phyloP scores from a whole-genome alignment of 208 protist species.

The Endotrypanum monterogeii region DNA sequence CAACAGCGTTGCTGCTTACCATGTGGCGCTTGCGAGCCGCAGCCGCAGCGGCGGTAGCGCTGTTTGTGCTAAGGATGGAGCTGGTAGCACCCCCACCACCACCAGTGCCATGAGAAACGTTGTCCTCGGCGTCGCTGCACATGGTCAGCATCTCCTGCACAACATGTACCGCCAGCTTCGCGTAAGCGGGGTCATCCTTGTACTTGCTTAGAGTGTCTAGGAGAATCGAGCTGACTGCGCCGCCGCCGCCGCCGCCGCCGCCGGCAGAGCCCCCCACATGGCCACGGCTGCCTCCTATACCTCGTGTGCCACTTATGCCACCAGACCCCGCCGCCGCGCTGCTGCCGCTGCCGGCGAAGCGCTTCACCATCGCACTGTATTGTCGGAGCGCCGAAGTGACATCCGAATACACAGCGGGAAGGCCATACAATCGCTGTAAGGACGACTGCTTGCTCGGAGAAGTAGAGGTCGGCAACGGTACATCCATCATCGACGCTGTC shows the following conservation, averaged over 20 bases:
- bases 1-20: background rate
- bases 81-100: background rate
- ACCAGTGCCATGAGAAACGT: constrained; percentile 18
- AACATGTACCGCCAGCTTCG: constrained; percentile 47
- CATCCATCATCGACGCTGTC: background rate
- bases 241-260: background rate
- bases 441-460: background rate
- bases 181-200: constrained; percentile 46
- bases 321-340: background rate
- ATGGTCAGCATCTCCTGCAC: constrained; percentile 47
- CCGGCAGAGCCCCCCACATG: background rate
- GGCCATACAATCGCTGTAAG: constrained; percentile 26
- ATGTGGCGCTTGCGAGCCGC: constrained; percentile 11
- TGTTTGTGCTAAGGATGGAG: background rate
- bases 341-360: background rate
- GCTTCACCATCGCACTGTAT: constrained; percentile 3
- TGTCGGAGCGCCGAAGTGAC: constrained; percentile 34
- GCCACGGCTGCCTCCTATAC: background rate
- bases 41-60: background rate
- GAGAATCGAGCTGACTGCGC: constrained; percentile 8
- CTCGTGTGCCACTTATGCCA: background rate
- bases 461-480: background rate
- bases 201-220: constrained; percentile 45
- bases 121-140: constrained; percentile 31
- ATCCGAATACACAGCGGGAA: constrained; percentile 45